Evolutionary conservation across 257 asterid genomes (phyloP), one percentile per base, ranked within the genome.

Genomic region (Thymus quinquecostatus): DNA sequence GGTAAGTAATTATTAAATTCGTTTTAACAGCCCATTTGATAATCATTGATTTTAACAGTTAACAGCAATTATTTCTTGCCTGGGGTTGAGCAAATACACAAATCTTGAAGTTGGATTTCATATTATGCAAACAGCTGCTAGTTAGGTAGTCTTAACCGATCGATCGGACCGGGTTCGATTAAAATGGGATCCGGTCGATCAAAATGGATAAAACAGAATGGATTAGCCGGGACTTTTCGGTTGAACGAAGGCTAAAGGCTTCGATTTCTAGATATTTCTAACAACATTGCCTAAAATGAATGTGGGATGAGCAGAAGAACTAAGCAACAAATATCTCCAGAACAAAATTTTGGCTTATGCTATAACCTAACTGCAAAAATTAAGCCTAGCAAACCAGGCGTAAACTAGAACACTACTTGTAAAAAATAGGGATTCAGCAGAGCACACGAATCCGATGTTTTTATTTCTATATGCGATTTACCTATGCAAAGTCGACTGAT

Each of bases 401-500:
- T 48, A 14, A 10, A 43, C 41, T 10, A 8, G 1, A 33, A 14
- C 49, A 58, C n/a, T 63, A 64, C 53, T 63, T 41, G 33, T 64
- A 60, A 57, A 70, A 64, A 59, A 44, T 43, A 51, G 68, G 60
- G 66, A 63, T 48, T 14, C 43, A 67, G 70, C 65, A 6, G 38
- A 50, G 54, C 14, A 40, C 49, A 28, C 2, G 68, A 65, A 69
- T 67, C 60, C 34, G 28, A 41, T 70, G 30, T 29, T 38, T 38
- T 61, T 47, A 33, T 60, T 66, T 55, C 13, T 10, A 57, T 10
- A 58, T 6, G 43, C 32, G 0, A 50, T 57, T 84, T 87, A 81
- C 75, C 81, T 80, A 50, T 13, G 78, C 79, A 68, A 64, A 54
- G 77, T 93, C 91, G 40, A 89, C 80, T 5, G 97, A 93, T 64